phyloP scores from a whole-genome alignment of 2,329 filamentous ascomycete genomes.

The Septoria linicola region DNA sequence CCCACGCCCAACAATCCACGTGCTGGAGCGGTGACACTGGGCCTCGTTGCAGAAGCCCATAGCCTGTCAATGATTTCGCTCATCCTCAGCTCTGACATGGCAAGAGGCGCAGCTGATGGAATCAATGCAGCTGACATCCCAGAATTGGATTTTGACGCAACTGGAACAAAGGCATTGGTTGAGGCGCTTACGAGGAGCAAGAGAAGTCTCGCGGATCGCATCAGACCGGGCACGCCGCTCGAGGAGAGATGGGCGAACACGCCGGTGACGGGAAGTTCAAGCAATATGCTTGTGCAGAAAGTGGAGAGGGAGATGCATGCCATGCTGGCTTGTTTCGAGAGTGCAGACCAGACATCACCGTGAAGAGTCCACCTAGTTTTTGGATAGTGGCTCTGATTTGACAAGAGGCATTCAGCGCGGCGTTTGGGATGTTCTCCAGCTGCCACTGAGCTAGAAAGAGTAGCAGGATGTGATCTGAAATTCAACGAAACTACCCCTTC shows the following conservation, averaged over 20 bases:
- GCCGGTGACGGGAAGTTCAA: constrained; percentile 42
- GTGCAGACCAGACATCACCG: constrained; percentile 12
- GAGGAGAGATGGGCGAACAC: constrained; percentile 62
- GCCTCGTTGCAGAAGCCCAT: constrained; percentile 74
- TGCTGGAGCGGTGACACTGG: constrained; percentile 67
- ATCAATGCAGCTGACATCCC: constrained; percentile 64
- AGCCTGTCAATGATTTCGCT: constrained; percentile 72
- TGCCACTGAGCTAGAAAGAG: background rate
- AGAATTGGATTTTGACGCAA: constrained; percentile 71
- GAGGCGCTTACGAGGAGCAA: constrained; percentile 69
- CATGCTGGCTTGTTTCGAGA: constrained; percentile 44
- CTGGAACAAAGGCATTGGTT: constrained; percentile 72
- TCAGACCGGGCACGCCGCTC: constrained; percentile 69
- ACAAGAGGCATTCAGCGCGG: constrained; percentile 1
- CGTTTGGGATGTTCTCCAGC: background rate
- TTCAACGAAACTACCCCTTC: too few species aligned
- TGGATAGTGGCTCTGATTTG: background rate
- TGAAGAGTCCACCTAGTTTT: background rate
- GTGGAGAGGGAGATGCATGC: constrained; percentile 68
- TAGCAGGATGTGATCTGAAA: background rate
- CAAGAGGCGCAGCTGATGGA: constrained; percentile 62
- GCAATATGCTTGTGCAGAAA: constrained; percentile 70
- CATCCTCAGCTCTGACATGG: constrained; percentile 66
- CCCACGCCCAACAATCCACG: constrained; percentile 41
- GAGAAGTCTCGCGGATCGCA: constrained; percentile 66